Conservation (phyloP, 495 filamentous ascomycete species). For the Xylaria nigripes region DNA sequence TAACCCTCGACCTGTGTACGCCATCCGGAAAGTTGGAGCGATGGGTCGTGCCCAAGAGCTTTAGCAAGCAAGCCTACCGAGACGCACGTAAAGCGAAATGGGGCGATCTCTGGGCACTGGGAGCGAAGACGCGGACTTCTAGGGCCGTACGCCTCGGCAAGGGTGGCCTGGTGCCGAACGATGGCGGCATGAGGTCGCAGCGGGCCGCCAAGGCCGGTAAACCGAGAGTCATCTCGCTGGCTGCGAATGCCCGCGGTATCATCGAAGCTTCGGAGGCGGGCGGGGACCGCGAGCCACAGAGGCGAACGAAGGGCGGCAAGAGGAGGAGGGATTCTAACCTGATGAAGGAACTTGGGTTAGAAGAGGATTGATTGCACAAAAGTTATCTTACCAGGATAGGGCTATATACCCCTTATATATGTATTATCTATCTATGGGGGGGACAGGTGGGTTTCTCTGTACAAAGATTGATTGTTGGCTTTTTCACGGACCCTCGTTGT, state of each 20-base stretch:
- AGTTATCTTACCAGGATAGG: not conserved
- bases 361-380: not conserved
- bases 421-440: no score
- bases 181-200: constrained; percentile 37
- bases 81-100: constrained; percentile 85
- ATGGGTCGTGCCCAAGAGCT: constrained; percentile 82
- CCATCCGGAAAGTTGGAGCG: constrained; percentile 80
- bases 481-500: no score
- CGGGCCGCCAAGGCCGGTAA: constrained; percentile 18
- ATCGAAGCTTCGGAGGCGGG: constrained; percentile 26
- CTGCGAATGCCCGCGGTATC: constrained; percentile 27
- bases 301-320: constrained; percentile 48
- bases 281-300: constrained; percentile 23
- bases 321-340: not conserved
- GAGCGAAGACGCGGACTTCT: constrained; percentile 72
- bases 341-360: constrained; percentile 4
- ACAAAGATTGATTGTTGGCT: no score
- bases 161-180: constrained; percentile 25
- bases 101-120: constrained; percentile 95
- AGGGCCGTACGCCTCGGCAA: constrained; percentile 54
- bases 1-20: constrained; percentile 87
- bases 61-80: constrained; percentile 69
- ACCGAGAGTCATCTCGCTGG: constrained; percentile 29
- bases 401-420: not conserved
- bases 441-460: no score